Conservation (phyloP, 2,329 filamentous ascomycete genomes). For the Thermoascus crustaceus region DNA sequence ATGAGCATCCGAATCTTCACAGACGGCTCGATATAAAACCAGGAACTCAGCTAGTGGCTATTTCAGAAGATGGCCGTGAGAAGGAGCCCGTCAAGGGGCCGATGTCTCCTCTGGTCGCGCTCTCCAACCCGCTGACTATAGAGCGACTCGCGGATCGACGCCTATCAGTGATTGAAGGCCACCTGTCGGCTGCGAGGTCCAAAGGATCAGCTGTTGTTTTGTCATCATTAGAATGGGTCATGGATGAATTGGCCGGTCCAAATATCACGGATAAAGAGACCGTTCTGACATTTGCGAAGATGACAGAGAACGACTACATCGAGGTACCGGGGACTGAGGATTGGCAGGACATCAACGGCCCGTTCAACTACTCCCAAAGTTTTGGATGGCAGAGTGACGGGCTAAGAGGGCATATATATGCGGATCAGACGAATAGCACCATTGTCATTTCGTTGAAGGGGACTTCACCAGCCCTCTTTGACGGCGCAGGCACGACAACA, state of each 20-base stretch:
- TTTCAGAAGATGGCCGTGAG: conserved; percentile 33
- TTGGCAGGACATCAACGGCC: conserved; percentile 72
- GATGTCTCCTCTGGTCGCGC: conserved; percentile 49
- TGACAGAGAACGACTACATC: conserved; percentile 86
- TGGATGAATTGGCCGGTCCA: conserved; percentile 69
- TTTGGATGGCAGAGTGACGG: conserved; percentile 93
- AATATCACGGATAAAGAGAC: conserved; percentile 81
- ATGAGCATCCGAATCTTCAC: conserved; percentile 69
- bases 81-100: conserved; percentile 40
- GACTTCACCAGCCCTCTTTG: conserved; percentile 81
- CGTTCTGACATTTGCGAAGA: conserved; percentile 73
- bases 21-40: conserved; percentile 63
- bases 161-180: conserved; percentile 65
- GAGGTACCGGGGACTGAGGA: conserved; percentile 61
- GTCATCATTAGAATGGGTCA: conserved; percentile 68
- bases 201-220: conserved; percentile 61
- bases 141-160: conserved; percentile 74
- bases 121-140: conserved; percentile 60
- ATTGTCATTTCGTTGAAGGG: conserved; percentile 90
- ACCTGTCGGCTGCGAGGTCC: conserved; percentile 64
- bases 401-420: conserved; percentile 84
- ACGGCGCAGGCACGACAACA: conserved; percentile 92
- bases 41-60: conserved; percentile 45
- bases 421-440: conserved; percentile 75
- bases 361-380: conserved; percentile 76